A percentile compares a stretch with the other conserved stretches of the same genome.
These are phyloP conservation scores for Nicotiana noctiflora DNA, from an alignment of 257 asterid genomes.

Conservation along the genomic window DNA sequence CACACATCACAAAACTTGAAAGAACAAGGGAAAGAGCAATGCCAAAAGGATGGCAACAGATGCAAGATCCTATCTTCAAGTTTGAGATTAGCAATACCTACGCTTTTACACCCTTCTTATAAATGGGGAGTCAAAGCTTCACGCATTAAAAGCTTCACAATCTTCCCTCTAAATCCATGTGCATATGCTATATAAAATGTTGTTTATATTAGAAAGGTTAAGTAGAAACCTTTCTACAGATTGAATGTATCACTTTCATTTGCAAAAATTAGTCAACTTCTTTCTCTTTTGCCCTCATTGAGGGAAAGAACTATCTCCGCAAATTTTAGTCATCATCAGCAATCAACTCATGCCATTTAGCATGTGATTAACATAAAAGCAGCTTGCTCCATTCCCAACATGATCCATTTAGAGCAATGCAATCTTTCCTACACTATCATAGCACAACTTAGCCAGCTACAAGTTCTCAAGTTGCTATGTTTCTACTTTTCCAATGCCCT, in stretches of 20 bases:
- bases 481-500: background rate
- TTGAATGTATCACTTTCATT: background rate
- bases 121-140: background rate
- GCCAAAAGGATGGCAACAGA: background rate
- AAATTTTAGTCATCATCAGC: background rate
- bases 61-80: background rate
- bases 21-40: background rate
- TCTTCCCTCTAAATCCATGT: background rate
- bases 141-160: background rate
- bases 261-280: background rate
- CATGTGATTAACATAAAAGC: background rate
- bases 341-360: background rate
- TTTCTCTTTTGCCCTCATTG: background rate
- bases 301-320: background rate
- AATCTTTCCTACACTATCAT: background rate
- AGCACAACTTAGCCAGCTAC: background rate
- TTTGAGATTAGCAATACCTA: background rate
- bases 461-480: background rate
- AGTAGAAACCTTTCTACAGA: too few species aligned
- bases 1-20: background rate
- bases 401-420: background rate
- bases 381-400: background rate
- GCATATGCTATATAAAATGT: background rate
- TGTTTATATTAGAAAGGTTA: background rate
- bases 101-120: background rate